Evolutionary conservation across 306 rosid species (phyloP).

Genomic region (Sicyos edulis): DNA sequence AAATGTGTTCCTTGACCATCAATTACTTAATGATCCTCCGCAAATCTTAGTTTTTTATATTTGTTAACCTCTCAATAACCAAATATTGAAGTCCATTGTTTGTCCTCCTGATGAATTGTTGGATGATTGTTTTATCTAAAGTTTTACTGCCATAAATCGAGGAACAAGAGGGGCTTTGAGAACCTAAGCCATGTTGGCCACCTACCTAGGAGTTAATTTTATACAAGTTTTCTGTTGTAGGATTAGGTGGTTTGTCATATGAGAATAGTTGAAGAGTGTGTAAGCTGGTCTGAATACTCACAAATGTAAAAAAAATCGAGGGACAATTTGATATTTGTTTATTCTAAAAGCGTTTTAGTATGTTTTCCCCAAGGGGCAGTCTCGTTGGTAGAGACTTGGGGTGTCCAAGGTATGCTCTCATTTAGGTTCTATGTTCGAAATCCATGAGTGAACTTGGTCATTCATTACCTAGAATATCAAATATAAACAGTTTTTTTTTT

Average conservation of each 20-base stretch:
- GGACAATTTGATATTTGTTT: neutral
- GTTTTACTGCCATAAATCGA: neutral
- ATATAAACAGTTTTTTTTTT: no score
- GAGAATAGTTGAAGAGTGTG: no score
- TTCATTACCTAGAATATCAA: no score
- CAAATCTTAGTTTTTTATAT: neutral
- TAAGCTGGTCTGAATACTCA: no score
- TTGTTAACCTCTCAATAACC: neutral
- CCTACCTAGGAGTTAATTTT: no score
- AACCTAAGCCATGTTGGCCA: no score
- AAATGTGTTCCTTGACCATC: neutral
- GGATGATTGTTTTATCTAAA: neutral
- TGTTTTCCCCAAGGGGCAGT: neutral
- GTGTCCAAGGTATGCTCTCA: no score
- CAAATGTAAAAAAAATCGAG: neutral
- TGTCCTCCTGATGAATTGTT: neutral
- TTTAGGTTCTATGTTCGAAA: no score
- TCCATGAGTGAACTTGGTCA: no score
- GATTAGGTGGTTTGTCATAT: no score
- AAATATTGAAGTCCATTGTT: neutral
- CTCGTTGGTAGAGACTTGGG: no score
- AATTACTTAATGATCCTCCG: neutral
- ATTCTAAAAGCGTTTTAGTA: neutral
- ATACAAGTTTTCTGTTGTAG: no score
- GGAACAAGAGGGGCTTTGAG: neutral